Evolutionary conservation across 306 rosid species (phyloP).

Genomic region (Citrullus amarus): DNA sequence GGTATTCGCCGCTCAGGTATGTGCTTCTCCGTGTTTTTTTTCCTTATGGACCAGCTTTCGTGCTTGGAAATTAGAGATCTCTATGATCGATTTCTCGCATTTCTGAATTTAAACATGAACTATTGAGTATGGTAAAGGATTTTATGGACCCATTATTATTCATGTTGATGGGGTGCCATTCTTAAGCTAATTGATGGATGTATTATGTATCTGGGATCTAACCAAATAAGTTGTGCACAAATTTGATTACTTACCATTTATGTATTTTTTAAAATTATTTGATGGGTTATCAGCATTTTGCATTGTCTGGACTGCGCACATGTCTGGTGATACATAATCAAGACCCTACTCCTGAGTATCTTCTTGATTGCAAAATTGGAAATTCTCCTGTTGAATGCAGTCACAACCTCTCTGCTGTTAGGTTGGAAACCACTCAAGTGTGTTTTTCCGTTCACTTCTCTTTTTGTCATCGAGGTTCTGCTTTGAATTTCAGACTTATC

Average conservation of each 20-base stretch:
- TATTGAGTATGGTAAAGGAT: not conserved
- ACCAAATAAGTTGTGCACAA: not conserved
- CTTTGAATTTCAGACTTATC: slow-evolving; percentile 13
- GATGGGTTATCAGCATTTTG: slow-evolving; percentile 64
- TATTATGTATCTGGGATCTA: not conserved
- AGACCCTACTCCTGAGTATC: slow-evolving; percentile 77
- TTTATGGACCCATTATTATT: not conserved
- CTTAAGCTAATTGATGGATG: not conserved
- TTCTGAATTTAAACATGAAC: not conserved
- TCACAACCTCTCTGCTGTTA: slow-evolving; percentile 71
- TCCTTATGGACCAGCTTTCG: not conserved
- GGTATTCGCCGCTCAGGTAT: slow-evolving; percentile 77
- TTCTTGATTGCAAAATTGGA: slow-evolving; percentile 77
- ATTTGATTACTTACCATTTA: not conserved
- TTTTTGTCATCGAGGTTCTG: not conserved
- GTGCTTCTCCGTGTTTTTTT: not conserved
- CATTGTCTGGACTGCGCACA: slow-evolving; percentile 66
- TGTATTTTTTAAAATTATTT: not conserved
- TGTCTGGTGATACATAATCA: slow-evolving; percentile 80
- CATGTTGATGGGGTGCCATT: not conserved
- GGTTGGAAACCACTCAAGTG: slow-evolving; percentile 92
- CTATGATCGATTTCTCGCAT: not conserved
- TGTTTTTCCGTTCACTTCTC: slow-evolving; percentile 19
- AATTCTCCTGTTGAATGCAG: slow-evolving; percentile 45
- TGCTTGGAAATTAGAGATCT: not conserved